Evolutionary conservation across 257 asterid species (phyloP), one percentile per base, ranked within the genome.

Genomic region (Rubia yunnanensis): DNA sequence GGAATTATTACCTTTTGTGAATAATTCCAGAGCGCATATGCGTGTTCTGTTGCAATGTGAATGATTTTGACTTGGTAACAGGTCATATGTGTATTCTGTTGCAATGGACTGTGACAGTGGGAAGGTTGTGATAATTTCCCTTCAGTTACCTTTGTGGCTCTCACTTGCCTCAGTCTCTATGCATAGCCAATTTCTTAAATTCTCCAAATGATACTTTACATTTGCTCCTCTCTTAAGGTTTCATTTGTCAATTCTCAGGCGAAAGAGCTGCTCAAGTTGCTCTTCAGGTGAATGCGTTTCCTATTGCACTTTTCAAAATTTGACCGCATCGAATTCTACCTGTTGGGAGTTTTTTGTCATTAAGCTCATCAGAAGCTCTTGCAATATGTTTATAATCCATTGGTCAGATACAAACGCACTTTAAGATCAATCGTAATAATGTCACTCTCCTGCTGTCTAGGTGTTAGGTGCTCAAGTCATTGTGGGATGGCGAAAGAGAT

Each of bases 211-310:
- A 10, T 20, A 23, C 18, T 23, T 10, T 49, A 11, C 11, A 35
- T 28, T 26, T 69, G 34, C 60, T 54, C n/a, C n/a, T 26, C 34
- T 1, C 3, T 26, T 14, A 54, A 60, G 49, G 39, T 14, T 46
- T 36, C 62, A 5, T 36, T 36, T 7, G 13, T 10, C 50, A 44
- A 14, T 3, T 80, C 44, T 46, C 83, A 94, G 99, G 97, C 30
- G 99, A 94, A 82, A 78, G 92, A 81, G 97, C 96, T 64, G 90
- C 99, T 74, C 98, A 90, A 85, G 99, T 88, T 76, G 98, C 99
- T 76, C 99, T 94, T 73, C 92, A 94, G 97, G 99, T 94, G 73
- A 59, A 71, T 10, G 13, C 36, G 7, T 58, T 48, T 23, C 22
- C 15, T 9, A 53, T 8, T 20, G 28, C 4, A 11, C 26, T 53